Conservation (phyloP, 2,329 filamentous ascomycete species). For the Akanthomyces dipterigenus region DNA sequence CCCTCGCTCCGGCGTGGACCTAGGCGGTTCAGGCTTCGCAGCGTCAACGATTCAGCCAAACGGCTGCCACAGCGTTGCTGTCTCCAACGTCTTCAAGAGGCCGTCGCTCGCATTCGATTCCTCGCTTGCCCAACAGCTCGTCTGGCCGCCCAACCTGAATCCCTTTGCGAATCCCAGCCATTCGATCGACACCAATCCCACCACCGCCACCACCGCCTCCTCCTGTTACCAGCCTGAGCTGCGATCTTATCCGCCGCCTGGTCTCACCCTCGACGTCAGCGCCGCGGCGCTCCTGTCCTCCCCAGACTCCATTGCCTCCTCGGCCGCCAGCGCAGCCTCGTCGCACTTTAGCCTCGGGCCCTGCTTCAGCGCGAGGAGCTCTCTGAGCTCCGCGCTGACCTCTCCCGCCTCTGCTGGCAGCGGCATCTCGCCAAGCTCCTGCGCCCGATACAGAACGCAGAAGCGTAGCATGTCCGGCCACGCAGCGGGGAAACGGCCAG, state of each 20-base stretch:
- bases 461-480: constrained; percentile 7
- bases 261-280: constrained; percentile 10
- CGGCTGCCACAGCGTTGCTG: constrained; percentile 5
- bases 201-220: neutral
- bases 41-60: constrained; percentile 3
- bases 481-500: constrained; percentile 31
- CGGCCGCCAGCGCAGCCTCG: neutral
- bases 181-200: neutral
- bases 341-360: constrained; percentile 1
- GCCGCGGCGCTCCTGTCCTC: constrained; percentile 5
- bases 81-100: neutral
- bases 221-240: neutral
- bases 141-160: constrained; percentile 7
- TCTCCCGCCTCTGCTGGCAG: constrained; percentile 6
- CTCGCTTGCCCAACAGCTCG: neutral
- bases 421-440: constrained; percentile 7
- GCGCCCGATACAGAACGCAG: neutral
- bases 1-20: neutral
- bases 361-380: constrained; percentile 10
- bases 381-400: neutral
- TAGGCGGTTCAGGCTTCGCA: constrained; percentile 1
- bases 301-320: constrained; percentile 2
- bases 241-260: neutral
- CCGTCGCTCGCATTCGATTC: neutral
- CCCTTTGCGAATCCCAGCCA: constrained; percentile 5